A percentile compares a stretch with the other conserved stretches of the same genome.
These are phyloP conservation scores for Paramyrothecium sp. DNA, from an alignment of 2,329 filamentous ascomycete genomes.

Conservation along the genomic window DNA sequence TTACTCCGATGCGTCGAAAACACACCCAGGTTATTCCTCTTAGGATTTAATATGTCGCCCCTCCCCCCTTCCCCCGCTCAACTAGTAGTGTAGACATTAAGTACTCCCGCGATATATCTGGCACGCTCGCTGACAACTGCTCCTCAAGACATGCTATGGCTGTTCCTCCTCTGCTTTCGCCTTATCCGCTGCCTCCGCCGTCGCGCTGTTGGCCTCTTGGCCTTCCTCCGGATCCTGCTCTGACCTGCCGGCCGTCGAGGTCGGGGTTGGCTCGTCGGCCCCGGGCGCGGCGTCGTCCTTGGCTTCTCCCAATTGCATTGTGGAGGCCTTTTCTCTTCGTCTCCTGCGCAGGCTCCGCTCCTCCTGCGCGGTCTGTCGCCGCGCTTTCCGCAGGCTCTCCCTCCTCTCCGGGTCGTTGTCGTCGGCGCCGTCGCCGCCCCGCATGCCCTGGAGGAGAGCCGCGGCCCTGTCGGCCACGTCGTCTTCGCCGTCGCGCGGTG, in stretches of 20 bases:
- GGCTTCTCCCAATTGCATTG: slow-evolving; percentile 27
- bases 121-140: slow-evolving; percentile 5
- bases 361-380: slow-evolving; percentile 74
- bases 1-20: no score
- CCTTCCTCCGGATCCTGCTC: slow-evolving; percentile 7
- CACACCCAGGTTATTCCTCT: no score
- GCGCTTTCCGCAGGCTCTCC: slow-evolving; percentile 58
- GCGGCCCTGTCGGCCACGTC: slow-evolving; percentile 86
- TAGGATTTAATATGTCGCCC: no score
- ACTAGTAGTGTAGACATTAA: slow-evolving; percentile 35
- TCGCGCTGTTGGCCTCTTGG: slow-evolving; percentile 12
- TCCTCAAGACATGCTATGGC: slow-evolving; percentile 9
- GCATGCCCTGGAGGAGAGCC: slow-evolving; percentile 78
- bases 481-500: slow-evolving; percentile 51
- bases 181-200: background rate
- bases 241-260: slow-evolving; percentile 7
- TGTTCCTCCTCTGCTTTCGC: slow-evolving; percentile 4
- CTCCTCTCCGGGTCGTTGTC: slow-evolving; percentile 49
- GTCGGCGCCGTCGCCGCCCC: slow-evolving; percentile 61
- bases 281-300: slow-evolving; percentile 17
- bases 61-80: no score
- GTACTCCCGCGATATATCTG: slow-evolving; percentile 26
- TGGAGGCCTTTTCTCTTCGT: slow-evolving; percentile 59
- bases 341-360: slow-evolving; percentile 68
- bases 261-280: slow-evolving; percentile 7